Conservation (phyloP, 208 protist genomes). For the Trypanosoma scelopori region DNA sequence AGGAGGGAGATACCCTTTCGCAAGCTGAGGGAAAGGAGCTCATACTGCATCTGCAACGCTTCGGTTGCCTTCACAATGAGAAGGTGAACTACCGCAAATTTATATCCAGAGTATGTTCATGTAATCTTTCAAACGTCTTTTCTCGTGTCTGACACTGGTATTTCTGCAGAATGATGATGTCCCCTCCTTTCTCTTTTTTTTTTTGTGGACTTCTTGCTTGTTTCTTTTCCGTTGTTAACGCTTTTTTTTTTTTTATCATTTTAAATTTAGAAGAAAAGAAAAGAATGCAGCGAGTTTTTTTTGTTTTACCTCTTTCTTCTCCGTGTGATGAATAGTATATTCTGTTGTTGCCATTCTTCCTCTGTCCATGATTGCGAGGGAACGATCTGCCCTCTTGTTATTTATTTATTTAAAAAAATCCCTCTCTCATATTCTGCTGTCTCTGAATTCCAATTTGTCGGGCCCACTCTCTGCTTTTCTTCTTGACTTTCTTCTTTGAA, state of each 20-base stretch:
- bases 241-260: constrained; percentile 15
- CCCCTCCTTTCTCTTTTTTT: constrained; percentile 11
- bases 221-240: constrained; percentile 9
- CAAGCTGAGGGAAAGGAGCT: constrained; percentile 42
- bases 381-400: no score
- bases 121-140: constrained; percentile 3
- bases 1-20: constrained; percentile 45
- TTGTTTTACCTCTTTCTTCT: no score
- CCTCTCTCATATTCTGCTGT: no score
- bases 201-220: constrained; percentile 20
- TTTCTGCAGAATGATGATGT: neutral
- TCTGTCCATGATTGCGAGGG: no score
- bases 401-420: no score
- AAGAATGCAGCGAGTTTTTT: no score
- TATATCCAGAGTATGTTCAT: constrained; percentile 31
- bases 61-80: constrained; percentile 41
- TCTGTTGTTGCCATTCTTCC: no score
- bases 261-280: neutral
- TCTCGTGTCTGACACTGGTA: constrained; percentile 16
- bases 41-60: constrained; percentile 34
- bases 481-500: no score
- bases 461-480: no score
- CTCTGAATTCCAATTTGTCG: no score
- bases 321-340: no score
- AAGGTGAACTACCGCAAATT: constrained; percentile 62